phyloP scores from a whole-genome alignment of 2,329 filamentous ascomycete species.

The Blastomyces emzantsi region DNA sequence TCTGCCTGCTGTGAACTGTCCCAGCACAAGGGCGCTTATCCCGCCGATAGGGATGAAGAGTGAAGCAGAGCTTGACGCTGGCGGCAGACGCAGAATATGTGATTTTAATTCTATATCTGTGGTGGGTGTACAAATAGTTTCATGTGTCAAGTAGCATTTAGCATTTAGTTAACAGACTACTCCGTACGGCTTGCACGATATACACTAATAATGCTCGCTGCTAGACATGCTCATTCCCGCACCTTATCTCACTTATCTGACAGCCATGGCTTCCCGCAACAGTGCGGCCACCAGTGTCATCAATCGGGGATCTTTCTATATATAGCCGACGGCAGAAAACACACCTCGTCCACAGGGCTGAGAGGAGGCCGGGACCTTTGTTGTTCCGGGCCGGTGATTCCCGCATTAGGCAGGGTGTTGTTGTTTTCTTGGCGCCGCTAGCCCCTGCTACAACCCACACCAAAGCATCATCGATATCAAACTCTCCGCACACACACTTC shows the following conservation, averaged over 20 bases:
- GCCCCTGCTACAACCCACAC: neutral
- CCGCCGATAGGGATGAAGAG: neutral
- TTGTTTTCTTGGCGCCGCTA: constrained; percentile 9
- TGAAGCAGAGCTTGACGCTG: neutral
- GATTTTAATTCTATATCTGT: neutral
- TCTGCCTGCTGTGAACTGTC: neutral
- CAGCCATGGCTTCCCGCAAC: no score
- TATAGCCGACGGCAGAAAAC: neutral
- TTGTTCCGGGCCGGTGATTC: neutral
- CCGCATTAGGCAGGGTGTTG: constrained; percentile 10
- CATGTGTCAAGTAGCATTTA: neutral
- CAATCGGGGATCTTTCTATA: neutral
- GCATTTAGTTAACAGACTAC: neutral
- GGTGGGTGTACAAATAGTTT: neutral
- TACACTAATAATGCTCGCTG: neutral
- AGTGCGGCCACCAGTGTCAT: no score
- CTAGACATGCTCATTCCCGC: neutral
- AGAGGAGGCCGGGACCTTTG: neutral
- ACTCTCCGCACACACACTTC: neutral
- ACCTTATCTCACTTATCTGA: neutral
- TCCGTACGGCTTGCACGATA: neutral
- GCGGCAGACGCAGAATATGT: neutral
- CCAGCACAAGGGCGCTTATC: neutral
- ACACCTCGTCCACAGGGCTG: no score
- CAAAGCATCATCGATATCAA: neutral